These are phyloP conservation scores for Leccinum subgranulosum DNA, from an alignment of 768 basidiomycete genomes.

Conservation along the genomic window DNA sequence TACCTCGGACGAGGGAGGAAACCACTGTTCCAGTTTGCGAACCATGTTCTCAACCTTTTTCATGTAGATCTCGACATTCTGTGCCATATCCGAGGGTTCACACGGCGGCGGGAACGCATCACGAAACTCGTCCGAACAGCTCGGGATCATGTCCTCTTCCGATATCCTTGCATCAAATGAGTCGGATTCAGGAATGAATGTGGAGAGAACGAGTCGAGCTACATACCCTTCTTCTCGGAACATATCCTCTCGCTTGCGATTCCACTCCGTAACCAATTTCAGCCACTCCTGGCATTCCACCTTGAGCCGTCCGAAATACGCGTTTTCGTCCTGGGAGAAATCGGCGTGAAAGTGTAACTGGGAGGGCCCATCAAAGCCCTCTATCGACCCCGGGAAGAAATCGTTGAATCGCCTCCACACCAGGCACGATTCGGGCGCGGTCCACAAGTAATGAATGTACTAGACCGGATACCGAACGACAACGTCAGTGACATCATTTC, in stretches of 20 bases:
- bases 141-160: slow-evolving; percentile 8
- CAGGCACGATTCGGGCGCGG: slow-evolving; percentile 26
- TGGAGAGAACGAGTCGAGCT: neutral
- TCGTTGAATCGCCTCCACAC: slow-evolving; percentile 19
- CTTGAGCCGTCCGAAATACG: slow-evolving; percentile 14
- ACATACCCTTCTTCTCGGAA: slow-evolving; percentile 10
- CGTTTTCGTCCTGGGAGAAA: slow-evolving; percentile 23
- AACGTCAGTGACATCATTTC: neutral
- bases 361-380: slow-evolving; percentile 11
- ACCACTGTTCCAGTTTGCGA: slow-evolving; percentile 23
- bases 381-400: slow-evolving; percentile 27
- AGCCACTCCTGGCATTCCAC: slow-evolving; percentile 21
- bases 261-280: slow-evolving; percentile 18
- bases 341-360: slow-evolving; percentile 21
- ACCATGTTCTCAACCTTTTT: slow-evolving; percentile 26
- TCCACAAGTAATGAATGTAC: slow-evolving; percentile 30
- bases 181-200: neutral
- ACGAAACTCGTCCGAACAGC: slow-evolving; percentile 24
- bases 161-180: slow-evolving; percentile 1
- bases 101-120: slow-evolving; percentile 19
- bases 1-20: slow-evolving; percentile 4
- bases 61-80: slow-evolving; percentile 25
- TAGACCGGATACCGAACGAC: neutral
- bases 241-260: slow-evolving; percentile 11
- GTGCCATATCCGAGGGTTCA: slow-evolving; percentile 6